These are phyloP conservation scores for Corylus avellana DNA, from an alignment of 306 rosid species.

Conservation along the genomic window DNA sequence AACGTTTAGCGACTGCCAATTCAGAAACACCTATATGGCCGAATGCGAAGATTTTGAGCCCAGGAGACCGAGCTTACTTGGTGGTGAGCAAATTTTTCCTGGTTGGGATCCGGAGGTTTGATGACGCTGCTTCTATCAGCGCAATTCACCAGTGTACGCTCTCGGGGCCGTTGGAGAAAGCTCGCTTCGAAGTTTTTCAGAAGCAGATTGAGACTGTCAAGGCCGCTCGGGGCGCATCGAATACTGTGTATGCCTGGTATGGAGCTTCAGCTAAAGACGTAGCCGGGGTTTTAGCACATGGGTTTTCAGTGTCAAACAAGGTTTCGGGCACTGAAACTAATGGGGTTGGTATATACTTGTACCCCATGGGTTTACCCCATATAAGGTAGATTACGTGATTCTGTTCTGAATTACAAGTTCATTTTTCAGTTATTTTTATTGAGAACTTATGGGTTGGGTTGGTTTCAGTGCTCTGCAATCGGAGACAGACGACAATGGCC, in stretches of 20 bases:
- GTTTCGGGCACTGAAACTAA: slow-evolving; percentile 21
- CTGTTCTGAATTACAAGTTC: not conserved
- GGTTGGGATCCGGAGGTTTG: slow-evolving; percentile 28
- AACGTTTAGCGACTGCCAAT: slow-evolving; percentile 13
- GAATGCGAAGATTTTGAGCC: slow-evolving; percentile 34
- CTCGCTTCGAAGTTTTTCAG: slow-evolving; percentile 39
- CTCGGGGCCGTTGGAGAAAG: slow-evolving; percentile 34
- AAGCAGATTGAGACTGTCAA: slow-evolving; percentile 37
- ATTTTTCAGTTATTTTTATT: not conserved
- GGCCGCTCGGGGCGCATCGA: slow-evolving; percentile 47
- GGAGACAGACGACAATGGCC: slow-evolving; percentile 42
- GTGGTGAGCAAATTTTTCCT: slow-evolving; percentile 34
- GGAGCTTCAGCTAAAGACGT: slow-evolving; percentile 39
- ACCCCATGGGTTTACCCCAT: slow-evolving; percentile 41
- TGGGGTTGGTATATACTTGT: slow-evolving; percentile 46
- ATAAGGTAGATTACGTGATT: slow-evolving; percentile 36
- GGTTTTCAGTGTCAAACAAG: slow-evolving; percentile 43
- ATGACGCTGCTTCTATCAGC: slow-evolving; percentile 29
- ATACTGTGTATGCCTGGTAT: slow-evolving; percentile 58
- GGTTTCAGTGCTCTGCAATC: slow-evolving; percentile 45
- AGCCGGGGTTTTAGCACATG: slow-evolving; percentile 41
- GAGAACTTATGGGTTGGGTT: slow-evolving; percentile 11
- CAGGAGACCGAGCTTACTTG: slow-evolving; percentile 24
- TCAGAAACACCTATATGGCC: slow-evolving; percentile 37
- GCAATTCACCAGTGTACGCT: slow-evolving; percentile 46